phyloP scores from a whole-genome alignment of 441 rosid genomes.

The Daphne laureola region DNA sequence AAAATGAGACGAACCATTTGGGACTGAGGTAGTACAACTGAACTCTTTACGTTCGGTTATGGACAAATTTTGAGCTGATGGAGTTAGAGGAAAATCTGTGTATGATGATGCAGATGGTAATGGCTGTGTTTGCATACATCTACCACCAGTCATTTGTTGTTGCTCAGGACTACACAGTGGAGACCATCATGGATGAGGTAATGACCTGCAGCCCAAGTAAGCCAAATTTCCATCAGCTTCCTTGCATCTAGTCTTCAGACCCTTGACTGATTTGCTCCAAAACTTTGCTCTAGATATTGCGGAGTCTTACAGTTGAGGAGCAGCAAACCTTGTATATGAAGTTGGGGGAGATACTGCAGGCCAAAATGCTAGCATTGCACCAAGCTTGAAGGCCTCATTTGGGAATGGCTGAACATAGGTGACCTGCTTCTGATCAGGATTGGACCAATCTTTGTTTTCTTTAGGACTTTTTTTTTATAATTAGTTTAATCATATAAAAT shows the following conservation, averaged over 20 bases:
- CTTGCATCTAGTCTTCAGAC: too few relatives aligned
- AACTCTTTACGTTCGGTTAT: too few relatives aligned
- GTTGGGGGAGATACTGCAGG: conserved; percentile 50
- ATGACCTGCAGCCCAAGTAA: neutral
- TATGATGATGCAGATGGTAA: conserved; percentile 57
- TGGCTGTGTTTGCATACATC: conserved; percentile 85
- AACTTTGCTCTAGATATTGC: conserved; percentile 37
- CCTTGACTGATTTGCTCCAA: neutral
- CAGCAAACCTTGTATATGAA: conserved; percentile 47
- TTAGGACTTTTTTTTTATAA: too few relatives aligned
- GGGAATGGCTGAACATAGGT: too few relatives aligned
- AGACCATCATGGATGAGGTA: conserved; percentile 68
- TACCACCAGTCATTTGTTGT: conserved; percentile 77
- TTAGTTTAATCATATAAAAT: too few relatives aligned
- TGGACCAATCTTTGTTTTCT: too few relatives aligned
- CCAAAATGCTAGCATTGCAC: conserved; percentile 19
- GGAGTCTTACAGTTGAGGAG: conserved; percentile 55
- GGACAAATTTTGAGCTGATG: too few relatives aligned
- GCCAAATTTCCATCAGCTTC: too few relatives aligned
- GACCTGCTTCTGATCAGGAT: too few relatives aligned
- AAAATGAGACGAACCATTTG: too few relatives aligned
- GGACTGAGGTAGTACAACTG: too few relatives aligned
- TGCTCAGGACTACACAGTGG: conserved; percentile 48
- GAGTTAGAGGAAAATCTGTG: too few relatives aligned
- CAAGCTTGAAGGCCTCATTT: neutral